These are phyloP conservation scores for Schizophyllum commune DNA, from an alignment of 1,284 basidiomycete genomes.

Conservation along the genomic window DNA sequence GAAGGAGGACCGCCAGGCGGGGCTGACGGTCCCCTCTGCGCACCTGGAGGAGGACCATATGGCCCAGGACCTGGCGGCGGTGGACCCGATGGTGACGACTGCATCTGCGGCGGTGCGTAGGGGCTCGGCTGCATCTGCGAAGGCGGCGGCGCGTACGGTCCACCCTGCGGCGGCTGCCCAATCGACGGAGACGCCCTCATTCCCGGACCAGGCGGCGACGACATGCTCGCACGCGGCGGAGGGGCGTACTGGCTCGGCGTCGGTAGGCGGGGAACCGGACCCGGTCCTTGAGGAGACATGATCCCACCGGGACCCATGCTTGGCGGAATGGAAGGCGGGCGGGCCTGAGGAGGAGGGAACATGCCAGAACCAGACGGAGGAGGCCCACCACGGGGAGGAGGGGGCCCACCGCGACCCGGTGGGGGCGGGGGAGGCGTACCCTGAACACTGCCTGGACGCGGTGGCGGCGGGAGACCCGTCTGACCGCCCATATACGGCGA, in stretches of 20 bases:
- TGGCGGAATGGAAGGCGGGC: conserved; percentile 18
- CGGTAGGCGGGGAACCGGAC: conserved; percentile 24
- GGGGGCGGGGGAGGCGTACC: conserved; percentile 38
- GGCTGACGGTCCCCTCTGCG: conserved; percentile 12
- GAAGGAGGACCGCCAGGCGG: conserved; percentile 9
- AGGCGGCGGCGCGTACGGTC: conserved; percentile 11
- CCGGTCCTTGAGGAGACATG: conserved; percentile 15
- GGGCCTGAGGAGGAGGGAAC: conserved; percentile 28
- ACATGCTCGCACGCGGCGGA: conserved; percentile 20
- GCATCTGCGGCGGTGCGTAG: conserved; percentile 22
- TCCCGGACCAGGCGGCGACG: conserved; percentile 18
- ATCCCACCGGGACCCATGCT: conserved; percentile 10
- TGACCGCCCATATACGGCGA: conserved; percentile 38
- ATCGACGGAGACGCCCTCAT: conserved; percentile 24
- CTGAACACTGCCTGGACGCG: conserved; percentile 55
- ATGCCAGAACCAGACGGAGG: conserved; percentile 11
- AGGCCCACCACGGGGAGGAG: conserved; percentile 13
- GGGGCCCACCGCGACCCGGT: conserved; percentile 24
- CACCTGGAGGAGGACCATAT: conserved; percentile 23
- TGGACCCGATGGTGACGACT: conserved; percentile 18
- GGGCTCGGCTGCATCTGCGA: conserved; percentile 1
- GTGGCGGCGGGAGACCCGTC: conserved; percentile 45
- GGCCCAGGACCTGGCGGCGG: conserved; percentile 28
- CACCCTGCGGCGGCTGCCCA: conserved; percentile 10
- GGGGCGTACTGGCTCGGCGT: conserved; percentile 38